phyloP scores from a whole-genome alignment of 164 flowering plant genomes.

The Tetracentron sinense region DNA sequence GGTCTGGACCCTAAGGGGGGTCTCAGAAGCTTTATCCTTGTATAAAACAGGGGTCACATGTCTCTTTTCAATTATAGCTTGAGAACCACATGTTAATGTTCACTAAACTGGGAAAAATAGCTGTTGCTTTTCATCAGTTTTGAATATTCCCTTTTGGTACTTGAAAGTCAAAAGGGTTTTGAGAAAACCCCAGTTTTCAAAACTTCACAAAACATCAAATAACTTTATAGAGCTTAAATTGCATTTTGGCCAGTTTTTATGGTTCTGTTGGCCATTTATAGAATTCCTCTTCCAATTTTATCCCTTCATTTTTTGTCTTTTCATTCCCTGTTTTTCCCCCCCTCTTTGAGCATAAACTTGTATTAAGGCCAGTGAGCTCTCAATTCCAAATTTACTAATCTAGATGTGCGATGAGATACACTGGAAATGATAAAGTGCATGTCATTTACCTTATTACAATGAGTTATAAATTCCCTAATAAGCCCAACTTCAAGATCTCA shows the following conservation, averaged over 20 bases:
- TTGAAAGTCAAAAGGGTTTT: slow-evolving; percentile 33
- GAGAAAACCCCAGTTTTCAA: slow-evolving; percentile 5
- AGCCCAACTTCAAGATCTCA: too few species aligned
- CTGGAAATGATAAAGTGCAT: too few species aligned
- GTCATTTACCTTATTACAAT: too few species aligned
- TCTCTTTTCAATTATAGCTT: slow-evolving; percentile 25
- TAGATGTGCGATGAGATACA: too few species aligned
- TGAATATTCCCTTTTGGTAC: slow-evolving; percentile 50
- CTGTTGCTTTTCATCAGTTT: slow-evolving; percentile 38
- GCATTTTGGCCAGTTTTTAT: background rate
- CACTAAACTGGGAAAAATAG: slow-evolving; percentile 27
- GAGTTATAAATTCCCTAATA: too few species aligned
- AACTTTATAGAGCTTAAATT: background rate
- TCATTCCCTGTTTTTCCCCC: too few species aligned
- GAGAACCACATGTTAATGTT: slow-evolving; percentile 19
- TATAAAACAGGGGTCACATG: slow-evolving; percentile 27
- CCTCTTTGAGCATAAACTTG: too few species aligned
- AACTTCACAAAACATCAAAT: slow-evolving; percentile 3
- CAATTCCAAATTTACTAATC: too few species aligned
- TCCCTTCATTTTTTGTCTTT: background rate
- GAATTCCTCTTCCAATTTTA: background rate
- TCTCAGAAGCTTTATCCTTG: too few species aligned
- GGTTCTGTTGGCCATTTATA: background rate
- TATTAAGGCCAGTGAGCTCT: too few species aligned
- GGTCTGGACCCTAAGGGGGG: too few species aligned